A percentile compares a stretch with the other conserved stretches of the same genome.
phyloP scores from a whole-genome alignment of 2,329 filamentous ascomycete species.

The Penicillium crustosum region DNA sequence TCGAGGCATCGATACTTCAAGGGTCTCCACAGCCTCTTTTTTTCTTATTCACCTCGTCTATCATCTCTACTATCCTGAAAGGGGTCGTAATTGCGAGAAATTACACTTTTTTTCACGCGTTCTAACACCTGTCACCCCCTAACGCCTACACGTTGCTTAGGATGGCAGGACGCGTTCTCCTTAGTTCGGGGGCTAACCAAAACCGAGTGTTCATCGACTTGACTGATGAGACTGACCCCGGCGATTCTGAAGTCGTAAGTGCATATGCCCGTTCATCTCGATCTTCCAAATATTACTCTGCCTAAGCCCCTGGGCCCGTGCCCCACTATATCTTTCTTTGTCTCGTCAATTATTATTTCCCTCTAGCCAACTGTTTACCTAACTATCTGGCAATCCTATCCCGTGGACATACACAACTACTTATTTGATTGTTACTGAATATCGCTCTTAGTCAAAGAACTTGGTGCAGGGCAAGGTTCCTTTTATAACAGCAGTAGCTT shows the following conservation, averaged over 20 bases:
- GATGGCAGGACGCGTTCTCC: constrained; percentile 4
- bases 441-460: neutral
- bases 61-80: neutral
- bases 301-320: neutral
- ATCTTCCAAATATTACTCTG: neutral
- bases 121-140: neutral
- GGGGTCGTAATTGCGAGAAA: neutral
- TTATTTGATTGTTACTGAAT: neutral
- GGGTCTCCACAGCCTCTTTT: neutral
- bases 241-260: neutral
- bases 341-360: neutral
- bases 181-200: neutral
- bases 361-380: neutral
- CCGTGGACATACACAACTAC: neutral
- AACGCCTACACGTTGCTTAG: neutral
- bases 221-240: neutral
- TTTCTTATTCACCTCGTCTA: neutral
- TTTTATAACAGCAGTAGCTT: constrained; percentile 15
- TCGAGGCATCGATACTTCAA: neutral
- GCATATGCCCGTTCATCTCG: neutral
- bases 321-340: neutral
- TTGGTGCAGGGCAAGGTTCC: neutral
- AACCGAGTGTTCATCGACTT: constrained; percentile 4
- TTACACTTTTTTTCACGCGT: neutral
- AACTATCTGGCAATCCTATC: neutral